Base-by-base conservation (phyloP, 164 flowering plant genomes). In the Nymphaea colorata region DNA sequence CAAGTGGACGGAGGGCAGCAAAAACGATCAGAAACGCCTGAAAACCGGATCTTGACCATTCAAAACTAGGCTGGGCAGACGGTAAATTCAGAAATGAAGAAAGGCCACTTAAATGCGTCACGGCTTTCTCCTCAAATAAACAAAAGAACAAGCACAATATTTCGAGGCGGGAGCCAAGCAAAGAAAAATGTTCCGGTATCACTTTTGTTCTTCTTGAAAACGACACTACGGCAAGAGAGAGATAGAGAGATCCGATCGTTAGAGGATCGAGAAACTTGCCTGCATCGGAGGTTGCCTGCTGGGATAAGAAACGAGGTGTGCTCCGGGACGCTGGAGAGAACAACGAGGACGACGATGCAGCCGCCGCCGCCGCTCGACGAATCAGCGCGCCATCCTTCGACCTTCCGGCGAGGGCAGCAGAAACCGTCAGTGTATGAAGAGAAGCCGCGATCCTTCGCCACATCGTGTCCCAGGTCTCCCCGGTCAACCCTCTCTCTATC, bases 401-500 rank as follows among this genome's bases (percentile, higher is more conserved):
- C 57, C 14, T 51, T 5, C 57, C 57, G 57, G 55, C 55, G 12
- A 47, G 11, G 55, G 57, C 8, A 51, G 12, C 8, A 7, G 57
- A 51, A 8, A 15, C 8, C 57, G 57, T 15, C 14, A 51, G 57
- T 10, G 57, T 51, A 2, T 51, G 57, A 15, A 51, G 57, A 8
- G 57, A 51, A 10, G 57, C 57, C 14, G 12, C 57, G 57, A 61
- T 6, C 64, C 64, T 61, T 43, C 47, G 44, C 44, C 66, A 64
- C 17, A 43, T 16, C 44, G 15, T 41, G 43, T 43, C 41, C 44
- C 15, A 64, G 42, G 16, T 62, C 65, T 11, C 36, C 5, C 25
- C n/a, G 4, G 18, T 45, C 44, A 25, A 14, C 67, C 44, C 67
- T 47, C 67, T 47, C 67, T 11, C 60, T 53, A 60, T 66, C 68